phyloP scores from a whole-genome alignment of 768 basidiomycete species.

The Clathrus columnatus region DNA sequence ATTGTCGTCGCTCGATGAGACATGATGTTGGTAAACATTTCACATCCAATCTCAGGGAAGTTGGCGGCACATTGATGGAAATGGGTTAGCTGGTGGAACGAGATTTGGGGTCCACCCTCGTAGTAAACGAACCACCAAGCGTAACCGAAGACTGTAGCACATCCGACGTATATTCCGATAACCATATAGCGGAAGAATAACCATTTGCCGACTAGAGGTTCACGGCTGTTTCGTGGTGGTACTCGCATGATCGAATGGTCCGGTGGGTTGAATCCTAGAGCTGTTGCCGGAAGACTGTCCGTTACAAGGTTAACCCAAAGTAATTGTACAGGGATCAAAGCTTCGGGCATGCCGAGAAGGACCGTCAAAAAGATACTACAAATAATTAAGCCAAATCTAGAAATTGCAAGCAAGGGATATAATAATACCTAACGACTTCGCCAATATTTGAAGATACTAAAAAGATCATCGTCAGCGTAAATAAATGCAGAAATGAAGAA shows the following conservation, averaged over 20 bases:
- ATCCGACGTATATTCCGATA: conserved; percentile 88
- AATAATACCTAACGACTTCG: conserved; percentile 59
- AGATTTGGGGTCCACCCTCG: conserved; percentile 81
- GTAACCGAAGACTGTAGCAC: conserved; percentile 93
- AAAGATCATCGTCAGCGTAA: conserved; percentile 3
- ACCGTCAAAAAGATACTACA: conserved; percentile 92
- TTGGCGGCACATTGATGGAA: conserved; percentile 83
- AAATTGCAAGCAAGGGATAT: not conserved
- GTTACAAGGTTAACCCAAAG: conserved; percentile 99
- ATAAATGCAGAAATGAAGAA: not conserved
- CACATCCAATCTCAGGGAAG: conserved; percentile 90
- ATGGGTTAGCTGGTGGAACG: conserved; percentile 88
- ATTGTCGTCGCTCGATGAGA: conserved; percentile 88
- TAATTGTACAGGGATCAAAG: conserved; percentile 93
- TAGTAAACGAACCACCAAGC: conserved; percentile 99
- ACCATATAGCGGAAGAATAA: conserved; percentile 94
- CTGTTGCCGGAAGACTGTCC: conserved; percentile 92
- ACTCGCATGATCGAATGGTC: conserved; percentile 96
- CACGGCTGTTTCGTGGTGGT: conserved; percentile 81
- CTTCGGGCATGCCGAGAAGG: conserved; percentile 98
- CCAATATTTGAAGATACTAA: conserved; percentile 93
- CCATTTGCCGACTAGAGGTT: conserved; percentile 89
- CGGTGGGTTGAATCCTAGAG: conserved; percentile 94
- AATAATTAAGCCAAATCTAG: not conserved
- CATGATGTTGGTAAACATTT: conserved; percentile 89